Evolutionary conservation across 129 eudicot species (phyloP).

Genomic region (Silybum marianum): DNA sequence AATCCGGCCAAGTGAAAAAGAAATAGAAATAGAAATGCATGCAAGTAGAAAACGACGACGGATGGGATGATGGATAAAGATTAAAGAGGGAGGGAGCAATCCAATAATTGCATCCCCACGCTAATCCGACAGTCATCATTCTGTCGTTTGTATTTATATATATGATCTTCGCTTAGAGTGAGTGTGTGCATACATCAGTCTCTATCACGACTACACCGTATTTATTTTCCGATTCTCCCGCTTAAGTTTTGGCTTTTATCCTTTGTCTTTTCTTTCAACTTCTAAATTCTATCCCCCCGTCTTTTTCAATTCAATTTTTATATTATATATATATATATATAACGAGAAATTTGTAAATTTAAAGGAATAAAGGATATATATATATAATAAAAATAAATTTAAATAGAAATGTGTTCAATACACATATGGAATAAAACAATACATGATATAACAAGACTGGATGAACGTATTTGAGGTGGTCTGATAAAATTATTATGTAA

Average conservation of each 20-base stretch:
- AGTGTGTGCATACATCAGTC: conserved; percentile 41
- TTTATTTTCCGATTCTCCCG: conserved; percentile 34
- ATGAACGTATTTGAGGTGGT: too few relatives aligned
- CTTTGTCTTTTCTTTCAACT: conserved; percentile 26
- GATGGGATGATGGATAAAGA: conserved; percentile 22
- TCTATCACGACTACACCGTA: conserved; percentile 28
- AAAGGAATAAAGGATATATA: too few relatives aligned
- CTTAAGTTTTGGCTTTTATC: conserved; percentile 34
- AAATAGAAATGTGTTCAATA: too few relatives aligned
- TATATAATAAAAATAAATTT: too few relatives aligned
- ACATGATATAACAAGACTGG: too few relatives aligned
- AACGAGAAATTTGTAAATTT: too few relatives aligned
- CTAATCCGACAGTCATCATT: conserved; percentile 64
- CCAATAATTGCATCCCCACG: conserved; percentile 67
- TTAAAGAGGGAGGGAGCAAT: conserved; percentile 29
- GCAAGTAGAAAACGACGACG: conserved; percentile 39
- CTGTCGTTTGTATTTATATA: conserved; percentile 34
- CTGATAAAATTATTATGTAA: too few relatives aligned
- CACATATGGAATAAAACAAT: too few relatives aligned
- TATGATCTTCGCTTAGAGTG: conserved; percentile 33
- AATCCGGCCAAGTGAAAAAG: conserved; percentile 55
- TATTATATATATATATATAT: too few relatives aligned
- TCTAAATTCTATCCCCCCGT: background rate
- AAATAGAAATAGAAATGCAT: background rate
- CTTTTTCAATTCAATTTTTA: background rate